Base-by-base conservation (phyloP, 345 rosid species). In the Ceriops zippeliana region DNA sequence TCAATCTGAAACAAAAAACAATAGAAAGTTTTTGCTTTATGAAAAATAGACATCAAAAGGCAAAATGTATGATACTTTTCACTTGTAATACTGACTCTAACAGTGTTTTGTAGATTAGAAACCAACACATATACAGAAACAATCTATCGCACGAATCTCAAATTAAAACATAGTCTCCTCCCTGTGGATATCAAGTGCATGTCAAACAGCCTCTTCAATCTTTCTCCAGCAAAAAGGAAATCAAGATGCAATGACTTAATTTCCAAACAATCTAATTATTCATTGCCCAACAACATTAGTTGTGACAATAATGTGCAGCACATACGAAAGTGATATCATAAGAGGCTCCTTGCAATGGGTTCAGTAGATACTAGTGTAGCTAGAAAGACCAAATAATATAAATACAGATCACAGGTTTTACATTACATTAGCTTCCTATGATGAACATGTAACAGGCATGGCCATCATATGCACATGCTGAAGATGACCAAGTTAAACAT, bases 1-100 rank as follows among this genome's bases (percentile, higher is more conserved):
- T 86, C 87, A 68, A 85, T 85, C 99, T 95, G 88, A 61, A 78
- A 71, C 65, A 46, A 46, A 76, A 71, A 66, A 22, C 46, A 30
- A 72, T 42, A 11, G 16, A 42, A 42, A 42, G 19, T 13, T 42
- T 42, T 42, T 42, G 17, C 13, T 42, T 42, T 42, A 42, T 13
- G 17, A 17, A 42, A 11, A 2, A 42, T 11, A 11, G 49, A 42
- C 49, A 42, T 42, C 49, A 42, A 42, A 42, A 11, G 19, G 16
- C 13, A 42, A 13, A 5, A 42, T 17, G 5, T 42, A 42, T 42
- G 16, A 42, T 42, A 35, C 4, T 49, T 60, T 24, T n/a, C 37
- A 52, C 52, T 22, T 31, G 24, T 62, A 20, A n/a, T 13, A 35
- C 11, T 21, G 26, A 56, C 2, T 32, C 31, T 47, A 21, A 59